Base-by-base conservation (phyloP, 257 asterid species). In the Jaltomata sinuosa region DNA sequence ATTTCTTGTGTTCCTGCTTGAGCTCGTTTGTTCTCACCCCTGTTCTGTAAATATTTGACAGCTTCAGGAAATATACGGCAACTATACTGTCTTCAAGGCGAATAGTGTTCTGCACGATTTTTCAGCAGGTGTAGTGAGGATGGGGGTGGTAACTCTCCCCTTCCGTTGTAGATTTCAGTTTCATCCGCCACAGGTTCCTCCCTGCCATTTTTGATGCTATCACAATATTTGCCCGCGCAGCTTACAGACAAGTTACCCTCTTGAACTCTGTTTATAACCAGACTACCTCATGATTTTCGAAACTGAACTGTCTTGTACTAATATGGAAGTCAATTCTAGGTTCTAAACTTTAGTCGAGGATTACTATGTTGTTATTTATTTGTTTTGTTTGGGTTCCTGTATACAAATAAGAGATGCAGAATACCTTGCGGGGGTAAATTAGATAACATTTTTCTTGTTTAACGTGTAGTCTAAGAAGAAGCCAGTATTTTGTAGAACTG, bases 11-110 rank as follows among this genome's bases (percentile, higher is more conserved):
- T 49, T 29, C 8, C 9, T 77, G 81, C 57, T 49, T 47, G 38
- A 76, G 49, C 62, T n/a, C 22, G 16, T 77, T 77, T 29, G 16
- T 77, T 19, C 82, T 77, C 82, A 49, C 19, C 19, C 40, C 62
- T 18, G 42, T 49, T 27, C 18, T 49, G 62, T 86, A 68, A 81
- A 82, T 81, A 80, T 77, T 77, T 42, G 31, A 84, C 98, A 96
- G 98, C 99, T 53, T 96, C 99, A 18, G 99, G 99, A 79, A 96
- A 96, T 86, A 91, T 96, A 84, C 91, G 98, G 80, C 99, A 96
- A 87, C 98, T 96, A 53, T 94, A 94, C 90, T 96, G 97, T 93
- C 76, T 92, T 86, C 98, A 94, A 84, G 98, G 98, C 21, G 97
- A 94, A 71, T 93, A 31, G 79, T 53, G 8, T 36, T 82, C 16